Conservation (phyloP, 139 green algal genomes). For the Zygnema cylindricum region DNA sequence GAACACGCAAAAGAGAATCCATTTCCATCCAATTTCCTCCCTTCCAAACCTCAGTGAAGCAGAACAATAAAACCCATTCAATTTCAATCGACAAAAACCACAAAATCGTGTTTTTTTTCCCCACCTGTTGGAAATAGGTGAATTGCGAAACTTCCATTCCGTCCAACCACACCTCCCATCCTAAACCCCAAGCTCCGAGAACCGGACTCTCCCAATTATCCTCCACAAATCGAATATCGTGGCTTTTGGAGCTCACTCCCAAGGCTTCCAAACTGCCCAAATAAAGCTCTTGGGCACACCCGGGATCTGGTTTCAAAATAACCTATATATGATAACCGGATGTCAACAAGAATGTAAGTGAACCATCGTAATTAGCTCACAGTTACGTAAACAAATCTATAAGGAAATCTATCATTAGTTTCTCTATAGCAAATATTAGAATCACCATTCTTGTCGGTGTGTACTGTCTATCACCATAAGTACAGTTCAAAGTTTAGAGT, state of each 20-base stretch:
- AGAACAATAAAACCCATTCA: neutral
- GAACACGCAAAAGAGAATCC: neutral
- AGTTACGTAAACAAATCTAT: too few relatives aligned
- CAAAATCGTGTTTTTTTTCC: neutral
- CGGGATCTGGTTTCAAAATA: constrained; percentile 98
- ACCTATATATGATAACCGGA: too few relatives aligned
- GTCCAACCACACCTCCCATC: constrained; percentile 98
- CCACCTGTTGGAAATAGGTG: constrained; percentile 97
- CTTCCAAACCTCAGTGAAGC: too few relatives aligned
- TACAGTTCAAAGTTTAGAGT: too few relatives aligned
- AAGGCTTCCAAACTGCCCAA: constrained; percentile 78
- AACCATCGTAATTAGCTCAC: too few relatives aligned
- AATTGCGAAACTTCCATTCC: constrained; percentile 99
- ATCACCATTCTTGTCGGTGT: too few relatives aligned
- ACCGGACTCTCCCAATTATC: constrained; percentile 99
- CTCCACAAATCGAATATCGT: constrained; percentile 96
- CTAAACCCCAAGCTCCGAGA: constrained; percentile 94
- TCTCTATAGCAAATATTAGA: too few relatives aligned
- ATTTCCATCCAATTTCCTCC: too few relatives aligned
- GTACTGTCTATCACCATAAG: too few relatives aligned
- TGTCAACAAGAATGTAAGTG: too few relatives aligned
- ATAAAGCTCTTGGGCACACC: constrained; percentile 97
- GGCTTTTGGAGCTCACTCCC: constrained; percentile 83
- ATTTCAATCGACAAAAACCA: neutral
- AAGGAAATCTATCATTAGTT: too few relatives aligned